These are phyloP conservation scores for Endoconidiophora laricicola DNA, from an alignment of 2,329 filamentous ascomycete genomes.

Conservation along the genomic window DNA sequence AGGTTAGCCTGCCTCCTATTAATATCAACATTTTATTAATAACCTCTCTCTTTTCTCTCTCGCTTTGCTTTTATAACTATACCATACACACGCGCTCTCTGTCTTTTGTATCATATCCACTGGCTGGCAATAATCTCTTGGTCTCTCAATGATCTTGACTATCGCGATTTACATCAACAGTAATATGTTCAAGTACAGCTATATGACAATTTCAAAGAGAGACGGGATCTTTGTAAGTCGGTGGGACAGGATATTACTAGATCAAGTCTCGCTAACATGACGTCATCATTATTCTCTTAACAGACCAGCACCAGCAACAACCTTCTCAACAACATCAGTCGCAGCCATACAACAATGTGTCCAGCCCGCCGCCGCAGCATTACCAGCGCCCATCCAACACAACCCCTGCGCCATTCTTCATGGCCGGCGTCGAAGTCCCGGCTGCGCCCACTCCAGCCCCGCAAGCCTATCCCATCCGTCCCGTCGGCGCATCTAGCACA, in stretches of 20 bases:
- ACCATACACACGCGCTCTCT: background rate
- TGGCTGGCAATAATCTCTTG: too few species aligned
- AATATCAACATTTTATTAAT: background rate
- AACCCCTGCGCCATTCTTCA: constrained; percentile 46
- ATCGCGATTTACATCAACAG: too few species aligned
- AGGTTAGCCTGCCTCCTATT: constrained; percentile 3
- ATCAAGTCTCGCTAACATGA: background rate
- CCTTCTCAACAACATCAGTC: constrained; percentile 23
- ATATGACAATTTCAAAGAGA: too few species aligned
- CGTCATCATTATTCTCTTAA: background rate
- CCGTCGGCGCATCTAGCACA: constrained; percentile 1
- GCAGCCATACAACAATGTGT: constrained; percentile 15
- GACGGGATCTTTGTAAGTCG: too few species aligned
- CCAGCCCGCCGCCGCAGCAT: constrained; percentile 33
- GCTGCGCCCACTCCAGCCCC: constrained; percentile 20
- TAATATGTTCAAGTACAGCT: too few species aligned
- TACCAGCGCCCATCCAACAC: constrained; percentile 36
- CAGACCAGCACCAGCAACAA: background rate
- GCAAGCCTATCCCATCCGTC: constrained; percentile 34
- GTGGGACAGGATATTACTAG: too few species aligned
- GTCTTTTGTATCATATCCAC: background rate
- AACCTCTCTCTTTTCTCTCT: background rate
- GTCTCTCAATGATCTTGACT: too few species aligned
- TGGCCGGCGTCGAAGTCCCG: constrained; percentile 40
- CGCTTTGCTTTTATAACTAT: constrained; percentile 15